Evolutionary conservation across 768 basidiomycete species (phyloP), one percentile per base, ranked within the genome.

Genomic region (Cubamyces sp.): DNA sequence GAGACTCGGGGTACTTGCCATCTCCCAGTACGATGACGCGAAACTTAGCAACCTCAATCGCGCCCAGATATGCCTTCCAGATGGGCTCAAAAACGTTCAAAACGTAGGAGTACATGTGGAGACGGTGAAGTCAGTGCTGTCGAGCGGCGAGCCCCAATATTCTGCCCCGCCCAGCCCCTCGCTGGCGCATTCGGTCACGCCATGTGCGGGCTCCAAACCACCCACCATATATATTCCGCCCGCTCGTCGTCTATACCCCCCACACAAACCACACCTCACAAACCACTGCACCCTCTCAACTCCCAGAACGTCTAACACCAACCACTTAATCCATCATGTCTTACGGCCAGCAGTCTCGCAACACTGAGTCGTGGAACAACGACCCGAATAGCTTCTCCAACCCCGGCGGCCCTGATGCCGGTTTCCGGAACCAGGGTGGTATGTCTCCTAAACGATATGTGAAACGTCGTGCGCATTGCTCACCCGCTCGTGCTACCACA

Each of bases 311-410:
- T 34, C 34, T 6, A 34, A 34, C 34, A 25, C 47, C 11, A 21
- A 49, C 21, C 16, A 50, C 47, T 34, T 40, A 1, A 1, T 51
- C 41, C 51, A 54, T 25, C 45, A 65, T 61, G 64, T 65, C 64
- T 25, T 59, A 51, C 64, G 47, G 40, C 28, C 54, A 55, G 18
- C 53, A 61, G 18, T 41, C 37, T 3, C 64, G 64, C 60, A 61
- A 42, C 54, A 65, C 59, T 34, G 64, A 65, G 57, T 64, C 62
- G 47, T 64, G 64, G 64, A 59, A 58, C 64, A 65, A 54, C 43
- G 64, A 62, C 53, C 64, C 64, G 41, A 61, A 65, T 56, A 52
- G 37, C 59, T 65, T 65, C 54, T 50, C 51, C 16, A 65, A 61
- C 60, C 21, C 53, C 14, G 25, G 45, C 12, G 57, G 57, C 47